Percentiles rank a stretch among this genome's conserved stretches.
Evolutionary conservation across 495 filamentous ascomycete species (phyloP).

Genomic region (Penicillium flavigenum): DNA sequence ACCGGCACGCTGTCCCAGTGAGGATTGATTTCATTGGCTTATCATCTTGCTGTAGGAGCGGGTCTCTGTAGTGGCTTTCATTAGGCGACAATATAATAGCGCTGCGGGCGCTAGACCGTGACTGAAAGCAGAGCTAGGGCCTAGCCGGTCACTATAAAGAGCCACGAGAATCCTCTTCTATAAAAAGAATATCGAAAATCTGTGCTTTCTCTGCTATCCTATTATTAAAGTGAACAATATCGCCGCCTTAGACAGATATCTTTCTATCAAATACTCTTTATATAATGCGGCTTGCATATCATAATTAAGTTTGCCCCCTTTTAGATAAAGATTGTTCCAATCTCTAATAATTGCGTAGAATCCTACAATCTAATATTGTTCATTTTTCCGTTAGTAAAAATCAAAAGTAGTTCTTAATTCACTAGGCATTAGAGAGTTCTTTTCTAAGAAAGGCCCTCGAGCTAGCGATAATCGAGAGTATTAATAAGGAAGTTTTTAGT

Average conservation of each 20-base stretch:
- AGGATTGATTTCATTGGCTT: too few species aligned
- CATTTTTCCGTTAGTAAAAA: constrained; percentile 9
- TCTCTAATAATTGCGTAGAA: constrained; percentile 4
- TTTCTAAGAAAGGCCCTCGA: constrained; percentile 8
- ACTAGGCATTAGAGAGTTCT: constrained; percentile 7
- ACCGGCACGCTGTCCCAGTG: too few species aligned
- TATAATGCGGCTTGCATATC: too few species aligned
- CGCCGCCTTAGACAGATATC: too few species aligned
- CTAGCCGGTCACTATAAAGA: constrained; percentile 1
- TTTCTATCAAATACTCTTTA: too few species aligned
- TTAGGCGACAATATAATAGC: constrained; percentile 3
- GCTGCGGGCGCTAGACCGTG: constrained; percentile 1
- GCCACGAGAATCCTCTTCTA: too few species aligned
- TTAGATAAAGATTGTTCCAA: background rate
- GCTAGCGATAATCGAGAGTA: constrained; percentile 9
- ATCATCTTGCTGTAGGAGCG: constrained; percentile 3
- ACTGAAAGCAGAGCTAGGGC: background rate
- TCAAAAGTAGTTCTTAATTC: constrained; percentile 14
- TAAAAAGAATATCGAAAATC: too few species aligned
- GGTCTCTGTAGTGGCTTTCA: constrained; percentile 11
- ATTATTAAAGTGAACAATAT: too few species aligned
- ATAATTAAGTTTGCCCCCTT: constrained; percentile 5
- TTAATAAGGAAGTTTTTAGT: constrained; percentile 20
- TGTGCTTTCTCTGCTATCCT: too few species aligned
- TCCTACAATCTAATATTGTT: constrained; percentile 8